Base-by-base conservation (phyloP, 441 rosid genomes). In the Populus hybrid region DNA sequence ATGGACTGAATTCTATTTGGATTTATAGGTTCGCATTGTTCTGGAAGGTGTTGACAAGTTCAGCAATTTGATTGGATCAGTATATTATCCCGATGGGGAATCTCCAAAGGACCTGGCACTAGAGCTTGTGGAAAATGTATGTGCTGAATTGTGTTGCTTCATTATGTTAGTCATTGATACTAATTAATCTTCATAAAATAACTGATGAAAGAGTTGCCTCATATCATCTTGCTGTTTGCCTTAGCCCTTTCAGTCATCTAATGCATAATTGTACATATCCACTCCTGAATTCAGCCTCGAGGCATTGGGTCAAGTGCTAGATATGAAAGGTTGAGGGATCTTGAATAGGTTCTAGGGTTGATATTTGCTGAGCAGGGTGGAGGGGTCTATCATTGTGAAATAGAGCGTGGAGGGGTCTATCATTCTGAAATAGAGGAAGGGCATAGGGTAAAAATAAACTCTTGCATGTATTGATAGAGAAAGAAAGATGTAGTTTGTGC, bases 1-100 rank as follows among this genome's bases (percentile, higher is more conserved):
- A 57, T 82, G 32, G 53, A 38, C 83, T 82, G 77, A 86, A 57
- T 72, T 80, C 67, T 72, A 59, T 67, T 76, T 82, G 84, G 75
- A 80, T 84, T 72, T 81, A 53, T 77, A 96, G 99, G 98, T 96
- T 34, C 98, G 99, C 23, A 88, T 96, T 83, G 98, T 96, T 75
- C 87, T 96, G 75, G 99, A 96, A 89, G 98, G 98, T 28, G 96
- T 91, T 74, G 99, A 96, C 85, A 93, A 93, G 77, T 90, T 90
- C 85, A 92, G 90, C 86, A 96, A 93, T 83, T 85, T 96, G 91
- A 91, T 96, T 81, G 98, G 99, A 12, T 92, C 99, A 7, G 90
- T 96, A 23, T 89, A 90, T 86, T 96, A 96, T 80, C 87, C 98
- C 18, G 98, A 91, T n/a, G 95, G 95, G 28, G 97, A 94, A 35